Base-by-base conservation (phyloP, 139 green algal genomes). In the Chlamydomonas applanata region DNA sequence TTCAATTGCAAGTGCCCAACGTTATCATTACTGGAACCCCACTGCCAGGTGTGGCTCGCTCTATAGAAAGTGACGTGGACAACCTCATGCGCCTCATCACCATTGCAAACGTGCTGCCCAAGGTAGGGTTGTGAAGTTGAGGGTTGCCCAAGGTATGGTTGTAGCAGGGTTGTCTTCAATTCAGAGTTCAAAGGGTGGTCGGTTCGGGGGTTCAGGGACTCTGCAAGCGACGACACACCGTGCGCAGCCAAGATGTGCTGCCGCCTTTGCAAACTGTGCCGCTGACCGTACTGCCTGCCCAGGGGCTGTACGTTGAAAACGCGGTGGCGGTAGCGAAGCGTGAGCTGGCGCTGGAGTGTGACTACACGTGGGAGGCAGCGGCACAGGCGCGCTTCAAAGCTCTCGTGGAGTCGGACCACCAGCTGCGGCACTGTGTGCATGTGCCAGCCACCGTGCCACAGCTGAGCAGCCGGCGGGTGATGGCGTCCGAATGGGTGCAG, bases 31-130 rank as follows among this genome's bases (percentile, higher is more conserved):
- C 62, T 24, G 59, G n/a, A n/a, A n/a, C n/a, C n/a, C n/a, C n/a
- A n/a, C n/a, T n/a, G n/a, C n/a, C n/a, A n/a, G 83, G 94, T 2
- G 95, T 99, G 52, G 93, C 94, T 0, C 78, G 86, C 30, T 94
- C 83, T 77, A 98, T 99, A 27, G 84, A 93, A 76, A 91, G 80
- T 66, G 95, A 98, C 79, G 87, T 98, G 59, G 91, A 98, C 86
- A 99, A 99, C 83, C 79, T 99, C 30, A 91, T 96, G 90, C 83
- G 89, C 17, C 80, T 99, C 52, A 88, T 98, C 45, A 73, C 22
- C 59, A 65, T 96, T 11, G 85, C 93, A 29, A 94, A 96, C 81
- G 45, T 97, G 17, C 76, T 98, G 44, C 95, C 95, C 11, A 91
- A 89, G 79, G 90, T 88, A 0, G n/a, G n/a, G n/a, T n/a, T n/a